Evolutionary conservation across 106 monocot species (phyloP).

Genomic region (Acanthochlamys bracteata): DNA sequence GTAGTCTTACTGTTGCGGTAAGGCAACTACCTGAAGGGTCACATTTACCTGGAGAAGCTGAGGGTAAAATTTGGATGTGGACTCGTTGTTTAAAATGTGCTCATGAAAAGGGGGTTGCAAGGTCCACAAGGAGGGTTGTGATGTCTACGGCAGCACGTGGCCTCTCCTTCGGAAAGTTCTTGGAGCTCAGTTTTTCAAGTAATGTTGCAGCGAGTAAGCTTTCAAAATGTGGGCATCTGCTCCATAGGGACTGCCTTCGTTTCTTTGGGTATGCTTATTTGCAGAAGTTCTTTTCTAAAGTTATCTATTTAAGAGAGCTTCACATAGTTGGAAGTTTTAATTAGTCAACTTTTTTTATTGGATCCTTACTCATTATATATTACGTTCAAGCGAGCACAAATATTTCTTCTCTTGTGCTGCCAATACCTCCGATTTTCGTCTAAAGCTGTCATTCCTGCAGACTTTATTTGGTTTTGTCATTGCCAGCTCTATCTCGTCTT

Average conservation of each 20-base stretch:
- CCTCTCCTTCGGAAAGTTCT: conserved; percentile 94
- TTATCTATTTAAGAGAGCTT: not conserved
- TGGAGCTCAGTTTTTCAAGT: conserved; percentile 84
- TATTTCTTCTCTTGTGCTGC: too few species aligned
- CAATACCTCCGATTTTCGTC: too few species aligned
- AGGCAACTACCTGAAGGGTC: conserved; percentile 20
- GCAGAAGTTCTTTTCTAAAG: not conserved
- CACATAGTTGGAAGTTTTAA: not conserved
- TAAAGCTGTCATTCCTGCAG: too few species aligned
- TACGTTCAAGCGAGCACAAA: too few species aligned
- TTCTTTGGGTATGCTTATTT: conserved; percentile 75
- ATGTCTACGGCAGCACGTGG: conserved; percentile 66
- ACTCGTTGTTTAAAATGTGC: conserved; percentile 79
- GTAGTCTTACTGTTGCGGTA: conserved; percentile 72
- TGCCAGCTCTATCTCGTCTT: too few species aligned
- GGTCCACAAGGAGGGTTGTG: conserved; percentile 47
- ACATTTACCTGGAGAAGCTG: conserved; percentile 40
- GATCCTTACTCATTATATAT: too few species aligned
- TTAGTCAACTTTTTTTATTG: not conserved
- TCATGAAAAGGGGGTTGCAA: conserved; percentile 31
- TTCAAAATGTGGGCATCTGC: conserved; percentile 75
- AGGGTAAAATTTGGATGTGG: conserved; percentile 99
- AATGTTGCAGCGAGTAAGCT: conserved; percentile 56
- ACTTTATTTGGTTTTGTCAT: too few species aligned
- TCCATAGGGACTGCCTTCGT: conserved; percentile 79